Percentiles rank a stretch among this genome's conserved stretches.
phyloP scores from a whole-genome alignment of 176 grass and related monocot species.

The Chloris gayana region DNA sequence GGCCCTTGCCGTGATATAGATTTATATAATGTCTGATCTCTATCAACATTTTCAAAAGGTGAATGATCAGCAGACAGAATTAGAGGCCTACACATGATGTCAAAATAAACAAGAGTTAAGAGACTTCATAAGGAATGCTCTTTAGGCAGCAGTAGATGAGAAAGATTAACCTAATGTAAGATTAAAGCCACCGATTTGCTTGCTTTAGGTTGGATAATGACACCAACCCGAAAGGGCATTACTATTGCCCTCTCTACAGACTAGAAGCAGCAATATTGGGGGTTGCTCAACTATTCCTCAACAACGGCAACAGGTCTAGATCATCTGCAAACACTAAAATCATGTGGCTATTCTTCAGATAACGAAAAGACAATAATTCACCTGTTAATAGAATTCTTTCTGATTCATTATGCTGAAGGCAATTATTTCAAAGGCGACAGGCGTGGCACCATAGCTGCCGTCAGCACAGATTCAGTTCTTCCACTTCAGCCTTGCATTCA shows the following conservation, averaged over 20 bases:
- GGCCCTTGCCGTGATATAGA: constrained; percentile 26
- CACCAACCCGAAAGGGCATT: constrained; percentile 33
- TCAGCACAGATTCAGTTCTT: not conserved
- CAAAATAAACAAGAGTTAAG: constrained; percentile 43
- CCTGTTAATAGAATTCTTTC: not conserved
- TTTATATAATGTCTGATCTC: constrained; percentile 23
- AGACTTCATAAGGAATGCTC: constrained; percentile 47
- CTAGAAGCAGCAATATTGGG: constrained; percentile 26
- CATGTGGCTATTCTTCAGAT: constrained; percentile 14
- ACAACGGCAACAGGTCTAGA: constrained; percentile 6
- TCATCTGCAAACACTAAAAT: constrained; percentile 33
- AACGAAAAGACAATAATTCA: constrained; percentile 5
- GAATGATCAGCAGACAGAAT: constrained; percentile 60
- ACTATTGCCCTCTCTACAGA: not conserved
- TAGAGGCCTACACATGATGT: constrained; percentile 45
- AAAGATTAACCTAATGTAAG: constrained; percentile 34
- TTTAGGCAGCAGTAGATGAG: constrained; percentile 36
- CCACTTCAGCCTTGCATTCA: not conserved
- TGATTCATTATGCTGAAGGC: not conserved
- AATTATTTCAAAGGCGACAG: not conserved
- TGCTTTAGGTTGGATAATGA: constrained; percentile 45
- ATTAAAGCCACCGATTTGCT: constrained; percentile 12
- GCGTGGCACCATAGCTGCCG: not conserved
- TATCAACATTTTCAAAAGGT: constrained; percentile 50
- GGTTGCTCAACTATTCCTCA: constrained; percentile 38